Conservation (phyloP, 352 stramenopile species). For the Phytophthora meadii region DNA sequence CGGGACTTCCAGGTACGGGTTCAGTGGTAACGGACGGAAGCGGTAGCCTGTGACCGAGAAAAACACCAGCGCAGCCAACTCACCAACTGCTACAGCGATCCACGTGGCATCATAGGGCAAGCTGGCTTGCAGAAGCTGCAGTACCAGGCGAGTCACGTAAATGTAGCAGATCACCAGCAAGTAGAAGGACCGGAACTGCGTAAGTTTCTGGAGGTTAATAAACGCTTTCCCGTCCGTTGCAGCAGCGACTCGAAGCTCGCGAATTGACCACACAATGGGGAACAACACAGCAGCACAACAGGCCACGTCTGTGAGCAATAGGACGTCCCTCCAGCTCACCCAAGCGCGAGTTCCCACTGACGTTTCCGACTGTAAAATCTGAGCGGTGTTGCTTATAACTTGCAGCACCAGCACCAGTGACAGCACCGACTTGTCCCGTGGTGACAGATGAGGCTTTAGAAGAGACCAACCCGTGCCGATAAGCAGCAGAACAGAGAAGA, state of each 20-base stretch:
- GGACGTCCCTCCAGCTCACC: conserved; percentile 85
- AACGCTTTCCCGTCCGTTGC: conserved; percentile 91
- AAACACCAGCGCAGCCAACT: conserved; percentile 92
- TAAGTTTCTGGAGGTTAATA: conserved; percentile 92
- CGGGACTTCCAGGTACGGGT: conserved; percentile 92
- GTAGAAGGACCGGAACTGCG: conserved; percentile 98
- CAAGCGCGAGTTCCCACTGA: conserved; percentile 76
- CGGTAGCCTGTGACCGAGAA: conserved; percentile 92
- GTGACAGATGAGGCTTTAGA: conserved; percentile 95
- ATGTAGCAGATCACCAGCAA: conserved; percentile 97
- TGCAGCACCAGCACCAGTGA: conserved; percentile 93
- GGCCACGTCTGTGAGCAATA: conserved; percentile 96
- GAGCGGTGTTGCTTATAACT: conserved; percentile 95
- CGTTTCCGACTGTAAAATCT: conserved; percentile 88
- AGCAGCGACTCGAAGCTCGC: conserved; percentile 76
- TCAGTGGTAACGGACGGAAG: conserved; percentile 92
- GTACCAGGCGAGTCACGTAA: conserved; percentile 97
- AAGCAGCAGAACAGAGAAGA: conserved; percentile 98
- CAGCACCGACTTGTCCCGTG: conserved; percentile 95
- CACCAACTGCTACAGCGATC: conserved; percentile 61
- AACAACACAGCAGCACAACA: conserved; percentile 97
- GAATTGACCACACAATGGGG: conserved; percentile 97
- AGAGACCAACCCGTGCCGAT: conserved; percentile 98
- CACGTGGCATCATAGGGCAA: conserved; percentile 93
- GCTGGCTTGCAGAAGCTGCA: conserved; percentile 93